These are phyloP conservation scores for Floccularia luteovirens DNA, from an alignment of 768 basidiomycete genomes.

Conservation along the genomic window DNA sequence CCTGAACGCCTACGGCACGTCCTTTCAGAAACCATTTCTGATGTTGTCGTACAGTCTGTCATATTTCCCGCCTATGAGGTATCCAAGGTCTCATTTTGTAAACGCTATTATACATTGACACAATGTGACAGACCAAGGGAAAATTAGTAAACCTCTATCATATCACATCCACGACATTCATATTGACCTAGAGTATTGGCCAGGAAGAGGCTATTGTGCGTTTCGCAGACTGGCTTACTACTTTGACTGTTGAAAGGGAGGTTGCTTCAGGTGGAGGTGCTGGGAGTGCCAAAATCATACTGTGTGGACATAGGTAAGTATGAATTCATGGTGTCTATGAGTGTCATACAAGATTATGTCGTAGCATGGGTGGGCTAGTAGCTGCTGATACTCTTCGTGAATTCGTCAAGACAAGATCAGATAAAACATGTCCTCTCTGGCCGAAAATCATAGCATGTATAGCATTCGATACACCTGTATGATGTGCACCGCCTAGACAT, in stretches of 20 bases:
- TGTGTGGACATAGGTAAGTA: slow-evolving; percentile 82
- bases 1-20: slow-evolving; percentile 76
- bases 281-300: slow-evolving; percentile 73
- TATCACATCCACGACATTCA: not conserved
- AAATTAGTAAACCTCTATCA: slow-evolving; percentile 58
- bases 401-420: slow-evolving; percentile 61
- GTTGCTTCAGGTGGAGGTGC: slow-evolving; percentile 69
- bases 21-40: slow-evolving; percentile 53
- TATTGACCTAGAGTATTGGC: slow-evolving; percentile 6
- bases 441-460: slow-evolving; percentile 80
- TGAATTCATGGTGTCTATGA: not conserved
- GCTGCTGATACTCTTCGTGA: slow-evolving; percentile 78
- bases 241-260: slow-evolving; percentile 80
- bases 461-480: slow-evolving; percentile 88
- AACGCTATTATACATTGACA: slow-evolving; percentile 5
- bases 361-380: slow-evolving; percentile 88
- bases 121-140: slow-evolving; percentile 68
- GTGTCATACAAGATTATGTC: not conserved
- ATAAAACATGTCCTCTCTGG: slow-evolving; percentile 68
- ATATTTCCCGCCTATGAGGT: slow-evolving; percentile 91
- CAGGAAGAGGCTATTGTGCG: slow-evolving; percentile 76
- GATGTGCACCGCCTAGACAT: slow-evolving; percentile 12
- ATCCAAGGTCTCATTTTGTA: slow-evolving; percentile 1
- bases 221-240: slow-evolving; percentile 91
- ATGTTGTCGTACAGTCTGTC: slow-evolving; percentile 59